phyloP scores from a whole-genome alignment of 2,329 filamentous ascomycete genomes.

The Diplocarpon rosae region DNA sequence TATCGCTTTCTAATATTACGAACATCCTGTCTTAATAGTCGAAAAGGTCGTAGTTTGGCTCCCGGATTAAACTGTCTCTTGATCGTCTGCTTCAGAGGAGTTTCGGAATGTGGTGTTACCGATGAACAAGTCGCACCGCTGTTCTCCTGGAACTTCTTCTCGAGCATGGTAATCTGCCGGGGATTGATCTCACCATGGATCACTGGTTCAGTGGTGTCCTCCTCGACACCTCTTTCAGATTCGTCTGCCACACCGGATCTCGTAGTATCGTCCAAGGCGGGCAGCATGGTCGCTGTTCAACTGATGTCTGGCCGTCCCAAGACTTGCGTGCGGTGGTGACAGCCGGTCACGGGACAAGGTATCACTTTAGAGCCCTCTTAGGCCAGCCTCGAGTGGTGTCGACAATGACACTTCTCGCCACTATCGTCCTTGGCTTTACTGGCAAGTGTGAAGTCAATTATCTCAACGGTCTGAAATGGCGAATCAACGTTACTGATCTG shows the following conservation, averaged over 20 bases:
- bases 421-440: no score
- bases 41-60: conserved; percentile 39
- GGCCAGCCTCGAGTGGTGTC: no score
- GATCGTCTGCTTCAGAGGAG: conserved; percentile 3
- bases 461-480: no score
- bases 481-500: no score
- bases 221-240: background rate
- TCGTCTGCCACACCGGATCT: background rate
- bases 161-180: background rate
- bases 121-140: conserved; percentile 1
- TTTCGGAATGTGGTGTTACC: conserved; percentile 1
- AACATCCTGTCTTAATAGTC: conserved; percentile 40
- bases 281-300: background rate
- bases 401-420: no score
- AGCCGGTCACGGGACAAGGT: background rate
- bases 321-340: background rate
- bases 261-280: background rate
- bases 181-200: background rate
- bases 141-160: conserved; percentile 4
- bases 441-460: no score
- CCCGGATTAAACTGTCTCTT: conserved; percentile 23
- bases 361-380: no score
- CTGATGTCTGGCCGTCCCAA: background rate
- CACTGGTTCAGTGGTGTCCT: background rate
- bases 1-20: conserved; percentile 36